Percentiles rank a stretch among this genome's conserved stretches.
phyloP scores from a whole-genome alignment of 1,284 basidiomycete genomes.

The Melampsora abietis-canadensis region DNA sequence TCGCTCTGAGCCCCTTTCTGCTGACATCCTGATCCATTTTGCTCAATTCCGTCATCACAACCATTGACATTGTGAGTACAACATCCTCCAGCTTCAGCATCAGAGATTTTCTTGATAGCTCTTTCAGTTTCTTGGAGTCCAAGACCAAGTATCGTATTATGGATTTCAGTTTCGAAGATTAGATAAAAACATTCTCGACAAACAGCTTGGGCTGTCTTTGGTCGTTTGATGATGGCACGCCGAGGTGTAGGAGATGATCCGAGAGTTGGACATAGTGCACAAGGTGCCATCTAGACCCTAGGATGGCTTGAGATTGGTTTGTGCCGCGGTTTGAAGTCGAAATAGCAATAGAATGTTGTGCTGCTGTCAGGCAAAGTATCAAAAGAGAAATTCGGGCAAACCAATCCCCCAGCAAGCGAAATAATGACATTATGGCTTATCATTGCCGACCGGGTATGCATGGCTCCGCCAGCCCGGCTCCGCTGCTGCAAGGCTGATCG shows the following conservation, averaged over 20 bases:
- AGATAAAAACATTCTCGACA: constrained; percentile 67
- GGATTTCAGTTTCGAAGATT: constrained; percentile 97
- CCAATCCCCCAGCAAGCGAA: no score
- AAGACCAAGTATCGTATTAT: constrained; percentile 74
- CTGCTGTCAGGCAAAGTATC: no score
- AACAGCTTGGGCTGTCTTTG: constrained; percentile 95
- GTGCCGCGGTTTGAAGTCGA: no score
- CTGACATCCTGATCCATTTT: constrained; percentile 31
- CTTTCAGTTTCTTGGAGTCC: constrained; percentile 45
- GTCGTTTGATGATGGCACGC: constrained; percentile 81
- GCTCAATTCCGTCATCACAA: background rate
- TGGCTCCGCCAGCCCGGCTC: no score
- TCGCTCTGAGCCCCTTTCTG: background rate
- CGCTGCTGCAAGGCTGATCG: no score
- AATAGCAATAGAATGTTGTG: no score
- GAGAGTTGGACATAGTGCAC: constrained; percentile 18
- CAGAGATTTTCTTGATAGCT: background rate
- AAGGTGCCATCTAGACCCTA: constrained; percentile 27
- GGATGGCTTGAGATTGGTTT: background rate
- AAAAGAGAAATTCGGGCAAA: no score
- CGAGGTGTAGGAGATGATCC: constrained; percentile 1
- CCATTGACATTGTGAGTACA: background rate
- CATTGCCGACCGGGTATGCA: no score
- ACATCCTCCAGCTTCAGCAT: background rate
- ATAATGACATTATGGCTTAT: no score